Evolutionary conservation across 2,329 filamentous ascomycete genomes (phyloP).

Genomic region (Epichloe scottii): DNA sequence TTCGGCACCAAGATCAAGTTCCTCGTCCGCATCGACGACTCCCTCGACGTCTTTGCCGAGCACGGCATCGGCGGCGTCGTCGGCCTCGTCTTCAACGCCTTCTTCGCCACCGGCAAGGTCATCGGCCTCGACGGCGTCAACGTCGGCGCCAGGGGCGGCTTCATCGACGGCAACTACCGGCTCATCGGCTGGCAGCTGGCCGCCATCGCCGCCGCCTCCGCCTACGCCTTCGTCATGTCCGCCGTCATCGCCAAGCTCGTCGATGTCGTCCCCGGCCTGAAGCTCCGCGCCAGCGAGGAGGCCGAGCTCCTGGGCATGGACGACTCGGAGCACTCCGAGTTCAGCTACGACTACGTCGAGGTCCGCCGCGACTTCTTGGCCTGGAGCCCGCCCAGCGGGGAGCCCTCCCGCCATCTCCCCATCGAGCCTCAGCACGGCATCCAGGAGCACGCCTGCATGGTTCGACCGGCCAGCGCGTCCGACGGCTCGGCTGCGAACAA

Average conservation of each 20-base stretch:
- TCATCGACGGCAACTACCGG: slow-evolving; percentile 61
- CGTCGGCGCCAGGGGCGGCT: slow-evolving; percentile 53
- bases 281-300: slow-evolving; percentile 69
- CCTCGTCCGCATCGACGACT: slow-evolving; percentile 54
- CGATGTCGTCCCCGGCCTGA: slow-evolving; percentile 63
- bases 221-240: slow-evolving; percentile 62
- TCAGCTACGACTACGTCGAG: slow-evolving; percentile 84
- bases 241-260: slow-evolving; percentile 62
- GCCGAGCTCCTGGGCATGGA: slow-evolving; percentile 82
- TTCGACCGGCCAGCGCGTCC: slow-evolving; percentile 14
- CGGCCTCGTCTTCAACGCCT: slow-evolving; percentile 58
- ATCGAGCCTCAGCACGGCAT: slow-evolving; percentile 60
- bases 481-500: slow-evolving; percentile 8
- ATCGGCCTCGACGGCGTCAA: slow-evolving; percentile 70
- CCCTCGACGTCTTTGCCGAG: slow-evolving; percentile 60
- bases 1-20: slow-evolving; percentile 56
- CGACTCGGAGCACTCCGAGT: slow-evolving; percentile 81
- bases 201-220: slow-evolving; percentile 54
- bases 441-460: slow-evolving; percentile 43
- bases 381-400: slow-evolving; percentile 65
- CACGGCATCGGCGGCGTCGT: slow-evolving; percentile 58
- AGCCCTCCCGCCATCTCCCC: slow-evolving; percentile 42
- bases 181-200: slow-evolving; percentile 71
- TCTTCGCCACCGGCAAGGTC: slow-evolving; percentile 58
- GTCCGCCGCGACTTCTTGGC: slow-evolving; percentile 79